These are phyloP conservation scores for Trichoderma atroviride DNA, from an alignment of 2,329 filamentous ascomycete genomes.

Conservation along the genomic window DNA sequence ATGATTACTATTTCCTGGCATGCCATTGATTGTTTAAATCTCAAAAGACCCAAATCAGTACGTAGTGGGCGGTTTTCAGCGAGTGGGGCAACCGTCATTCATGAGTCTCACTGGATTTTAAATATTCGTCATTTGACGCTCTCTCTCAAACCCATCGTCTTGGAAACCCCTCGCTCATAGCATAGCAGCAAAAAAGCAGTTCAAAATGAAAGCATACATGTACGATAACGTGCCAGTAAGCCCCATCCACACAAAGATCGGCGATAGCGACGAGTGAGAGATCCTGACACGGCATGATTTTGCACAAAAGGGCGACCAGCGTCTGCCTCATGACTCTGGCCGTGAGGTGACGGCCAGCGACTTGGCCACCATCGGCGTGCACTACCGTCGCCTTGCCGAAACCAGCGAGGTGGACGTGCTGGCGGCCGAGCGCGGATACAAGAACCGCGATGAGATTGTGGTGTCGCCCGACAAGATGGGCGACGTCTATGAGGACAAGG, in stretches of 20 bases:
- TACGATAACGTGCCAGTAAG: constrained; percentile 60
- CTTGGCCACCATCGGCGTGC: constrained; percentile 75
- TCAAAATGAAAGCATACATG: constrained; percentile 58
- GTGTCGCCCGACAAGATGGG: constrained; percentile 87
- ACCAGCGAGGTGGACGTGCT: constrained; percentile 72
- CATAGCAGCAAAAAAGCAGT: neutral
- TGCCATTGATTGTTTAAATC: neutral
- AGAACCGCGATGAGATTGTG: constrained; percentile 90
- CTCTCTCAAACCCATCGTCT: neutral
- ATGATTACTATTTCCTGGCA: neutral
- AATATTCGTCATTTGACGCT: constrained; percentile 11
- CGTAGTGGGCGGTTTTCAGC: neutral
- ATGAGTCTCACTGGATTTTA: neutral
- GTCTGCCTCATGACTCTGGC: constrained; percentile 85
- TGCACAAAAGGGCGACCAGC: constrained; percentile 78
- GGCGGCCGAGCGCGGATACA: constrained; percentile 77
- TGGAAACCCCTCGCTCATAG: constrained; percentile 15
- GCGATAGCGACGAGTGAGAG: neutral
- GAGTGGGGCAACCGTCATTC: neutral
- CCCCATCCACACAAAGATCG: constrained; percentile 28
- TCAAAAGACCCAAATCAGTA: neutral
- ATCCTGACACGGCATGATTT: constrained; percentile 13
- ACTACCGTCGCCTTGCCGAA: constrained; percentile 71
- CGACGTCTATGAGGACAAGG: constrained; percentile 86
- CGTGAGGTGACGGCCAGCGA: constrained; percentile 65